Conservation (phyloP, 345 rosid genomes). For the Rhodamnia rubescens region DNA sequence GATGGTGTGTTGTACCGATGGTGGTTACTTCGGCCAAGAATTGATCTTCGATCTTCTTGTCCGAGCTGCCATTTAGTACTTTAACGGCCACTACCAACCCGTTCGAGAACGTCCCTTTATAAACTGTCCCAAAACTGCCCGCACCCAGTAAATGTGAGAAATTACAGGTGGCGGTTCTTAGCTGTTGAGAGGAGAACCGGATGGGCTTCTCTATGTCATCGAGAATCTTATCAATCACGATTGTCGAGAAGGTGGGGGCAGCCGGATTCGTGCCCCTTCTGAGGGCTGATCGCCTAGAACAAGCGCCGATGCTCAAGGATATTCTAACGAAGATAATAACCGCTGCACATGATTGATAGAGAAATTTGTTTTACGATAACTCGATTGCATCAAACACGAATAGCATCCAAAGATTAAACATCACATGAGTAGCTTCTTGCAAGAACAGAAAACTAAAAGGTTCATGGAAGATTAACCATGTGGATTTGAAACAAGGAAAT, state of each 20-base stretch:
- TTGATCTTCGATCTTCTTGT: background rate
- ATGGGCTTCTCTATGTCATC: background rate
- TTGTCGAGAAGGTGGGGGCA: background rate
- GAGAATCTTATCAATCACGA: background rate
- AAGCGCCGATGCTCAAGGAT: background rate
- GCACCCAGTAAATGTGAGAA: background rate
- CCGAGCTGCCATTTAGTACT: background rate
- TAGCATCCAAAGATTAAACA: background rate
- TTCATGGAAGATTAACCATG: background rate
- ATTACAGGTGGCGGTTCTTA: background rate
- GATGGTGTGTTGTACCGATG: constrained; percentile 3
- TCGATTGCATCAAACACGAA: background rate
- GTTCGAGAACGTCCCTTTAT: background rate
- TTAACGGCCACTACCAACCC: constrained; percentile 3
- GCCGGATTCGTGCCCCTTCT: background rate
- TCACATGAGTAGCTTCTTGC: background rate
- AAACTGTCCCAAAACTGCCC: constrained; percentile 9
- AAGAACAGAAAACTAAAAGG: background rate
- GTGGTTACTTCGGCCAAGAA: constrained; percentile 11
- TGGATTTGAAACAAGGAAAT: background rate
- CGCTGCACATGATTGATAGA: background rate
- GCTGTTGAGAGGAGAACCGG: constrained; percentile 1
- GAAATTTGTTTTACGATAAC: background rate
- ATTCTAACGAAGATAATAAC: background rate
- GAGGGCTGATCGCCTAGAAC: background rate